Base-by-base conservation (phyloP, 192 early-diverging fungal species). In the Coemansia sp. region DNA sequence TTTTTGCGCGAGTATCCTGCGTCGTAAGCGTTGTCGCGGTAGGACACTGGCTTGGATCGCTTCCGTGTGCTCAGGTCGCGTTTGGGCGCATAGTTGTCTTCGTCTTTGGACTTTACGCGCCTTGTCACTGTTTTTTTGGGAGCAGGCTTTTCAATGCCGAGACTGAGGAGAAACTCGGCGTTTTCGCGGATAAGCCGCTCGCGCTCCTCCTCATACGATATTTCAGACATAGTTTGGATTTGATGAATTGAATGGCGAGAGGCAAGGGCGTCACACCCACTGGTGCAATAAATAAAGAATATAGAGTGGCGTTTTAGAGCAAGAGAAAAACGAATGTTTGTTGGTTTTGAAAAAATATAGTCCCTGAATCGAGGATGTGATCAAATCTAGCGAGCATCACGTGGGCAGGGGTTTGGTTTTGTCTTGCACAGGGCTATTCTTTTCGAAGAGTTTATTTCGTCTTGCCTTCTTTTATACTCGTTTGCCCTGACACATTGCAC, bases 141-240 rank as follows among this genome's bases (percentile, higher is more conserved):
- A 9, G 50, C 21, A 1, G 34, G 36, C 24, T 57, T 60, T 46
- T 63, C 56, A 15, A 79, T 55, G 5, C 64, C 58, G 2, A 73
- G 54, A 34, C 61, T 70, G 42, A 64, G 64, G 15, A 79, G 63
- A 17, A 67, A 70, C 67, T 63, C 67, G 10, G 24, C 52, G 63
- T 79, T 79, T 49, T 73, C 71, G 63, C 71, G 70, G 26, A 79
- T 73, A 51, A 66, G 66, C 9, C 51, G 61, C 28, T 52, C 63
- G 23, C 76, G 60, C 63, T 69, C 67, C 11, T 79, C 61, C 64
- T 73, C 76, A 20, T 79, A 73, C 31, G 55, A 38, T 11, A 42
- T 10, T 42, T 15, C 12, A n/a, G 10, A 14, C 10, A 11, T 42
- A 42, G 11, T 42, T 12, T 42, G 40, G 15, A 42, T 42, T 0